Evolutionary conservation across 805 yeast genomes (phyloP), one percentile per base, ranked within the genome.

Genomic region (Scheffersomyces stipitis): DNA sequence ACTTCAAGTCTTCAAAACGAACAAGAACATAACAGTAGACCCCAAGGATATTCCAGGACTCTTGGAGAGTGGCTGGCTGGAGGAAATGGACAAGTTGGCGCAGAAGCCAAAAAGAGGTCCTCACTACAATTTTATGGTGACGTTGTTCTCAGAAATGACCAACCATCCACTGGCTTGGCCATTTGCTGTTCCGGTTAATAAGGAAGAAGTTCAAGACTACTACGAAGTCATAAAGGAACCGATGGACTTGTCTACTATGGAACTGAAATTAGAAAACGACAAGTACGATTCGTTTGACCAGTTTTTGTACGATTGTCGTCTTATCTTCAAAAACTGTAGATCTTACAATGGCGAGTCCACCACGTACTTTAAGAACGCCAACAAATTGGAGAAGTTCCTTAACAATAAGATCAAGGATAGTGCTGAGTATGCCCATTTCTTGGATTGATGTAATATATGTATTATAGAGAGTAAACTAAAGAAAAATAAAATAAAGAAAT

Each of bases 111-210:
- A 89, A 58, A 71, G 96, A 38, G 87, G 95, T 2, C 96, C 97
- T 7, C 97, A 93, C 65, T 86, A 86, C 65, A 93, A 93, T 30
- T 84, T 85, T 44, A 90, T 93, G 95, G 87, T 86, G 50, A 88
- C 88, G 38, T 63, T 93, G 13, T 71, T 93, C 28, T 80, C 88
- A 5, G 99, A 93, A 54, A 60, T 93, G 67, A 93, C 87, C 54
- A 88, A 86, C 56, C 96, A 93, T 62, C 95, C 98, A 0, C 86
- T 96, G 3, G 91, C 97, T 18, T 93, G 99, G 99, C 99, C 99
- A 26, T 93, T 93, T 63, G 79, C 89, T 31, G 84, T 81, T 37
- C 96, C 99, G 2, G 99, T 93, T 10, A 87, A 85, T 58, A 81
- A 78, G 56, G 95, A 87, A 28, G 99, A 93, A 57, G 99, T 93